Evolutionary conservation across 805 yeast genomes (phyloP).

Genomic region (Yarrowia sp.): DNA sequence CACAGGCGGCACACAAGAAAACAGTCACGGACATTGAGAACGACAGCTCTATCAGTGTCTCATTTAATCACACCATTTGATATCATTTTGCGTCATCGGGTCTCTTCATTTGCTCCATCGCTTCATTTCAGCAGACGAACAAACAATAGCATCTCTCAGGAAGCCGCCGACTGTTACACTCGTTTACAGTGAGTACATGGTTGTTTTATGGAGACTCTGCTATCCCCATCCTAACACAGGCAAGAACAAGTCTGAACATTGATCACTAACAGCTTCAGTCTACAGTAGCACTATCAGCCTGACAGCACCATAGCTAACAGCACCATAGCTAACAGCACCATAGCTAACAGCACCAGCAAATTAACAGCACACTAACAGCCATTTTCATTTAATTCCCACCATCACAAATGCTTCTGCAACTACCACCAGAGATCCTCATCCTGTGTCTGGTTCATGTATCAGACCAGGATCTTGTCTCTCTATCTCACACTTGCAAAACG

Average conservation of each 20-base stretch:
- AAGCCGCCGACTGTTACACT: too few species aligned
- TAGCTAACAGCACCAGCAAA: neutral
- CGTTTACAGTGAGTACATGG: too few species aligned
- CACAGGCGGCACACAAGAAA: too few species aligned
- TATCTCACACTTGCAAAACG: conserved; percentile 18
- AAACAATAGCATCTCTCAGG: too few species aligned
- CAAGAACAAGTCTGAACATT: too few species aligned
- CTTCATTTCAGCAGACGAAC: too few species aligned
- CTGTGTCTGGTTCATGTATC: neutral
- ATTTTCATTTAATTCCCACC: neutral
- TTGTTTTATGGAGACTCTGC: too few species aligned
- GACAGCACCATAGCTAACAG: too few species aligned
- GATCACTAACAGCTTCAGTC: too few species aligned
- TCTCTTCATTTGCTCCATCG: neutral
- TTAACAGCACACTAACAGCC: neutral
- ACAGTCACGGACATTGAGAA: too few species aligned
- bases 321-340: neutral
- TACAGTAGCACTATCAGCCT: too few species aligned
- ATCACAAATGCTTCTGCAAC: conserved; percentile 39
- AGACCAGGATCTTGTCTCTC: neutral
- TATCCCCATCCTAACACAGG: neutral
- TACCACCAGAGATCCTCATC: conserved; percentile 31
- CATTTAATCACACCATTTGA: neutral
- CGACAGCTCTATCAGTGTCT: too few species aligned
- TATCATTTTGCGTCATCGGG: neutral